Percentiles rank a stretch among this genome's conserved stretches.
phyloP scores from a whole-genome alignment of 2,329 filamentous ascomycete genomes.

The Gnomoniopsis sp. region DNA sequence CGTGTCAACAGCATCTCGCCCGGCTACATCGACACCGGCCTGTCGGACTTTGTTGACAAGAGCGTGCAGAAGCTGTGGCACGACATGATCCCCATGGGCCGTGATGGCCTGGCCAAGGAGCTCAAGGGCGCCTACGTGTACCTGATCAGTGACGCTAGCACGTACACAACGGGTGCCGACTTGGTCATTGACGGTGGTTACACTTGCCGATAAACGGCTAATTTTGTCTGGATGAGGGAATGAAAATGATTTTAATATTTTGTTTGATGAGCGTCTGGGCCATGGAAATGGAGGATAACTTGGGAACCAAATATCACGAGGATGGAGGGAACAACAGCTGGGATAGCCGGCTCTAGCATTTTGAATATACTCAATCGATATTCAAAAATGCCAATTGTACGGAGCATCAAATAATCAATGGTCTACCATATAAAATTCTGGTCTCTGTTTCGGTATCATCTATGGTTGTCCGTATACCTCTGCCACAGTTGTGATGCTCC shows the following conservation, averaged over 20 bases:
- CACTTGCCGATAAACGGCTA: constrained; percentile 38
- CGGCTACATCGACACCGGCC: constrained; percentile 63
- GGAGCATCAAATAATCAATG: too few relatives aligned
- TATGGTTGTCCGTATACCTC: too few relatives aligned
- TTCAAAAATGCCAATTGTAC: too few relatives aligned
- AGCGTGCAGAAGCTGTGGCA: constrained; percentile 70
- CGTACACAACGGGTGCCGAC: constrained; percentile 72
- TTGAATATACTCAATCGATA: too few relatives aligned
- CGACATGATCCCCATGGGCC: constrained; percentile 70
- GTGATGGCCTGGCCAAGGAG: constrained; percentile 66
- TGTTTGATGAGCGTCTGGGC: neutral
- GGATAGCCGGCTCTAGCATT: too few relatives aligned
- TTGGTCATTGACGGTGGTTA: constrained; percentile 72
- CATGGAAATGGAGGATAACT: neutral
- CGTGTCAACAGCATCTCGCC: constrained; percentile 54
- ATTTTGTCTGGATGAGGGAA: neutral
- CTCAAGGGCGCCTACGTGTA: constrained; percentile 75
- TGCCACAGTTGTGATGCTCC: too few relatives aligned
- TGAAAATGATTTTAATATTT: neutral
- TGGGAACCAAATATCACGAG: neutral
- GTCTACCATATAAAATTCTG: too few relatives aligned
- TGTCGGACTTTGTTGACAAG: constrained; percentile 59
- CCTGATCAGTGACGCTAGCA: constrained; percentile 69
- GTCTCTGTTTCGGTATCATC: too few relatives aligned
- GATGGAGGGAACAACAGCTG: too few relatives aligned